Evolutionary conservation across 2,329 filamentous ascomycete species (phyloP), one percentile per base, ranked within the genome.

Genomic region (Aspergillus sp.): DNA sequence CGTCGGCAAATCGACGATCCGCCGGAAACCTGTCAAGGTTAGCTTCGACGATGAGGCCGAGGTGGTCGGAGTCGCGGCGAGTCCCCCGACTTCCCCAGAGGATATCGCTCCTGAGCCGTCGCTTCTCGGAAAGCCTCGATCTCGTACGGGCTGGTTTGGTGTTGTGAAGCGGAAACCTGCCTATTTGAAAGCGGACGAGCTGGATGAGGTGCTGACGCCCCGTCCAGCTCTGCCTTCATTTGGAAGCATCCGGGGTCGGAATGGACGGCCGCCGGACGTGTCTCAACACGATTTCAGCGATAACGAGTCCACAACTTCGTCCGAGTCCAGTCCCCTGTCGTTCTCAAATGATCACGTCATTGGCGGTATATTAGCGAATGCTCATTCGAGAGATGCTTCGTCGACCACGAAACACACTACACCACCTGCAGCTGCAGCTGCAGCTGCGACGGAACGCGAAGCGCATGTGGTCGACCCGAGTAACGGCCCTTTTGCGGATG

Each of bases 21-120:
- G 77, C 57, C 84, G 79, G 67, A 82, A 80, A 63, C 69, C 69
- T 26, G 76, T 76, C 3, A 76, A 82, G 49, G 83, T 86, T 48
- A 96, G 90, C 72, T 96, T 86, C 59, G 82, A 85, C 51, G 82
- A 84, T 41, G 77, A 79, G 44, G 72, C 79, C 4, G 73, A 79
- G 49, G 63, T 79, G 22, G 73, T 81, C 24, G 77, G 76, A 17
- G 65, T 75, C 16, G 68, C 71, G 24, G 69, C 72, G 8, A 75
- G 71, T 32, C 69, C 73, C 45, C 68, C 72, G 26, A 72, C 70
- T 6, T 74, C 71, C 4, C 72, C 70, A 1, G 73, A 75, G 36
- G 70, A 73, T 14, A 62, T 65, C 36, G 51, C 64, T 3, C 63
- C 67, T 22, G 74, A 71, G n/a, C 63, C 62, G 1, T 69, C 72